These are phyloP conservation scores for Scheffersomyces ergatensis DNA, from an alignment of 805 yeast species.

Conservation along the genomic window DNA sequence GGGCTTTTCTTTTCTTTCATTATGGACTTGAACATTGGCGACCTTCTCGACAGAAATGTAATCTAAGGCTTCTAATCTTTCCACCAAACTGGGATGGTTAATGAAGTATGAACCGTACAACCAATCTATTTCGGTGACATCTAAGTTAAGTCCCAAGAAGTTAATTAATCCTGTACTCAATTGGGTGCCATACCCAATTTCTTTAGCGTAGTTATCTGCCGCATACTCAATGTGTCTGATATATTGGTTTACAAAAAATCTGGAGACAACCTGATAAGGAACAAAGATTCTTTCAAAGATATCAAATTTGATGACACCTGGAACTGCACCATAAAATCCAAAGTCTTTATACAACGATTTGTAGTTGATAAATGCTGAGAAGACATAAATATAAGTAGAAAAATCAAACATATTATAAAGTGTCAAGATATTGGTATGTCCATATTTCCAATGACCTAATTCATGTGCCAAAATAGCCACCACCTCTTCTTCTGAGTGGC, in stretches of 20 bases:
- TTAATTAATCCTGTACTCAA: slow-evolving; percentile 71
- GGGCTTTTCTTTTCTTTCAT: background rate
- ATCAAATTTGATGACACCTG: slow-evolving; percentile 76
- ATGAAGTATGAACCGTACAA: slow-evolving; percentile 83
- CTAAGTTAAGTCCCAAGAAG: slow-evolving; percentile 75
- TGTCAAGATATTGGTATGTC: slow-evolving; percentile 79
- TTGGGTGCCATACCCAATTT: slow-evolving; percentile 65
- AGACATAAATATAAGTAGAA: slow-evolving; percentile 63
- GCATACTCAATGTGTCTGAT: slow-evolving; percentile 89
- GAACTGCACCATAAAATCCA: slow-evolving; percentile 67
- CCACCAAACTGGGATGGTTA: slow-evolving; percentile 89
- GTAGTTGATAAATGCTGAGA: slow-evolving; percentile 79
- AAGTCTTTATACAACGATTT: slow-evolving; percentile 72
- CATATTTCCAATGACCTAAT: slow-evolving; percentile 95
- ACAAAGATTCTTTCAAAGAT: slow-evolving; percentile 74
- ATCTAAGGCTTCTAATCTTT: slow-evolving; percentile 78
- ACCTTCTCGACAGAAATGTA: slow-evolving; percentile 39
- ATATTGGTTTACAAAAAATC: slow-evolving; percentile 63
- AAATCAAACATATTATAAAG: slow-evolving; percentile 62
- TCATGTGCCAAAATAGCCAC: slow-evolving; percentile 98
- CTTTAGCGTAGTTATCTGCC: slow-evolving; percentile 85
- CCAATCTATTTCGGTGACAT: slow-evolving; percentile 86
- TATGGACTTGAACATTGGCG: slow-evolving; percentile 20
- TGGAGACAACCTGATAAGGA: slow-evolving; percentile 70
- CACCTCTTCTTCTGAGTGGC: slow-evolving; percentile 73